Percentiles rank a stretch among this genome's conserved stretches.
phyloP scores from a whole-genome alignment of 2,329 filamentous ascomycete species.

The Talaromyces sp. region DNA sequence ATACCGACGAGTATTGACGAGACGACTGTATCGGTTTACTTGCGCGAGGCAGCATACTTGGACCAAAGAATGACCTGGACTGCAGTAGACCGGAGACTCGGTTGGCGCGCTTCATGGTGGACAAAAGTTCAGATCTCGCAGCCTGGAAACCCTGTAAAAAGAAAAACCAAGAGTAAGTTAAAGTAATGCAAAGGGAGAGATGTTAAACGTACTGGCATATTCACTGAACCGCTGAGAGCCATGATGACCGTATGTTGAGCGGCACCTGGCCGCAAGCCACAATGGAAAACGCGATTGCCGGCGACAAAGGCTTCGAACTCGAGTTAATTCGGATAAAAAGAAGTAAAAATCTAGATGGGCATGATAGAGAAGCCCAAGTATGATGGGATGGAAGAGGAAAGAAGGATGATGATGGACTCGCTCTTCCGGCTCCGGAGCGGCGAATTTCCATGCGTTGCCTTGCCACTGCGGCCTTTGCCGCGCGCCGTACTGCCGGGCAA shows the following conservation, averaged over 20 bases:
- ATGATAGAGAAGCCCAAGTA: conserved; percentile 7
- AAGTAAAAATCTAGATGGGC: conserved; percentile 15
- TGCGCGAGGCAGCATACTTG: conserved; percentile 14
- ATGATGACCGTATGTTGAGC: conserved; percentile 38
- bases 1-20: conserved; percentile 31
- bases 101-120: conserved; percentile 32
- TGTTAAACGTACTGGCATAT: conserved; percentile 38
- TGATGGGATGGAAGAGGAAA: conserved; percentile 9
- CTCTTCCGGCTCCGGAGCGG: conserved; percentile 19
- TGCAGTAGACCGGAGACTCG: conserved; percentile 15
- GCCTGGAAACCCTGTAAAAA: conserved; percentile 40
- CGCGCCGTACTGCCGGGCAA: conserved; percentile 15
- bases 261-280: conserved; percentile 31
- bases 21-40: conserved; percentile 14
- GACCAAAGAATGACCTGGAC: conserved; percentile 12
- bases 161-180: not conserved
- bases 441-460: conserved; percentile 28
- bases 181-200: not conserved
- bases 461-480: conserved; percentile 20
- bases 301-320: not conserved
- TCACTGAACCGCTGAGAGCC: conserved; percentile 48
- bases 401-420: conserved; percentile 12
- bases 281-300: not conserved
- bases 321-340: conserved; percentile 8
- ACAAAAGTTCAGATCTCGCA: conserved; percentile 41